A percentile compares a stretch with the other conserved stretches of the same genome.
Evolutionary conservation across 129 eudicot genomes (phyloP).

Genomic region (Lonicera japonica): DNA sequence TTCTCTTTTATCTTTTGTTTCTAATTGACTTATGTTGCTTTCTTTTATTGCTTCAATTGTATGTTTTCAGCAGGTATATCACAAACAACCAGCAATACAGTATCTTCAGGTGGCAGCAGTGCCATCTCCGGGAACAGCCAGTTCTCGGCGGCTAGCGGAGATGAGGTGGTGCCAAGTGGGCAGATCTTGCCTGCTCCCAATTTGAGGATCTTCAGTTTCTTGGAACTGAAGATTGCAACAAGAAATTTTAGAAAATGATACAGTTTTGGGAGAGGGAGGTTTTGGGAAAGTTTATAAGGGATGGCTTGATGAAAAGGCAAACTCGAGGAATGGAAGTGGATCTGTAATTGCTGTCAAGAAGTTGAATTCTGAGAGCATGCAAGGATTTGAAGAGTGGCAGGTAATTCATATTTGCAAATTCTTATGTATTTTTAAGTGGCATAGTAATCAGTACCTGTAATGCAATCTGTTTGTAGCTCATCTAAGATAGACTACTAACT

Average conservation of each 20-base stretch:
- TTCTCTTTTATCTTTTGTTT: not conserved
- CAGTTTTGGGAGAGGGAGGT: slow-evolving; percentile 90
- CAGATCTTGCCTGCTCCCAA: slow-evolving; percentile 63
- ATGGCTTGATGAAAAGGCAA: slow-evolving; percentile 52
- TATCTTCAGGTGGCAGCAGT: slow-evolving; percentile 42
- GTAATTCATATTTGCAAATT: slow-evolving; percentile 22
- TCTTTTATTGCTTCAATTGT: no score
- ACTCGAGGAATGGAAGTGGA: slow-evolving; percentile 42
- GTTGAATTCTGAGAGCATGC: slow-evolving; percentile 72
- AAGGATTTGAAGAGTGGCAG: slow-evolving; percentile 95
- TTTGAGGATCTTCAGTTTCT: slow-evolving; percentile 54
- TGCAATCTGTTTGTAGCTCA: not conserved
- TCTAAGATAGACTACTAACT: not conserved
- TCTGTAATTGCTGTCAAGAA: slow-evolving; percentile 81
- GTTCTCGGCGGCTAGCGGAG: slow-evolving; percentile 57
- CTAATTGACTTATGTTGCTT: not conserved
- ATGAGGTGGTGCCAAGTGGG: slow-evolving; percentile 37
- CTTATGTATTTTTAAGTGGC: not conserved
- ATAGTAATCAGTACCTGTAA: no score
- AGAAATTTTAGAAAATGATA: slow-evolving; percentile 68
- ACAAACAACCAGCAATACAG: slow-evolving; percentile 33
- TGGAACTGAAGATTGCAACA: slow-evolving; percentile 72
- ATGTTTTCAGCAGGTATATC: slow-evolving; percentile 44
- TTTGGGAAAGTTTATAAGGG: slow-evolving; percentile 94
- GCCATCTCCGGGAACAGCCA: slow-evolving; percentile 53